These are phyloP conservation scores for Tricholoma flavovirens DNA, from an alignment of 768 basidiomycete species.

Conservation along the genomic window DNA sequence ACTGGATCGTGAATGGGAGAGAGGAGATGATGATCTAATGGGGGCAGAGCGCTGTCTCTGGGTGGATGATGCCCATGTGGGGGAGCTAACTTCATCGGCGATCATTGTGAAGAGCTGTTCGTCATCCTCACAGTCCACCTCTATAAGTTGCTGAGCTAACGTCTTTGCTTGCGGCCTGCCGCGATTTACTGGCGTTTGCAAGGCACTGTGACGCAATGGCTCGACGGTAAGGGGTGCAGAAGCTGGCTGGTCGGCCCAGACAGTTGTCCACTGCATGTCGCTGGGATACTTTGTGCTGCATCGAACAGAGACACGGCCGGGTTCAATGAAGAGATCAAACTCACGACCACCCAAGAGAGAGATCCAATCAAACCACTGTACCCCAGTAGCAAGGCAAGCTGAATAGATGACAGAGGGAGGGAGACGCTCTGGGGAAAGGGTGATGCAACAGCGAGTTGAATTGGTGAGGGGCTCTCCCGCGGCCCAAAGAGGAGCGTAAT, in stretches of 20 bases:
- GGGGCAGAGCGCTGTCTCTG: slow-evolving; percentile 52
- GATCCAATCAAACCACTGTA: slow-evolving; percentile 84
- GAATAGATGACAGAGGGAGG: slow-evolving; percentile 70
- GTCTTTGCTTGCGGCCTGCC: slow-evolving; percentile 39
- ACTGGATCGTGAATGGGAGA: slow-evolving; percentile 64
- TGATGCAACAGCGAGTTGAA: slow-evolving; percentile 69
- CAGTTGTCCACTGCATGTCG: slow-evolving; percentile 43
- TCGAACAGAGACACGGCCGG: slow-evolving; percentile 70
- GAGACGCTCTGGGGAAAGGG: slow-evolving; percentile 60
- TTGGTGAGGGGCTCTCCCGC: slow-evolving; percentile 59
- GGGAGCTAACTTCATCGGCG: slow-evolving; percentile 62
- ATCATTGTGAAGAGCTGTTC: slow-evolving; percentile 72
- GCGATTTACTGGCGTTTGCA: slow-evolving; percentile 11
- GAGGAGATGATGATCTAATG: slow-evolving; percentile 49
- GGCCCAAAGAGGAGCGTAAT: slow-evolving; percentile 64
- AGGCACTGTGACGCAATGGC: slow-evolving; percentile 17
- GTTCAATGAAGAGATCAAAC: slow-evolving; percentile 79
- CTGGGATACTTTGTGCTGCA: slow-evolving; percentile 32
- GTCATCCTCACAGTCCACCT: slow-evolving; percentile 66
- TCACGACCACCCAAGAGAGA: slow-evolving; percentile 58
- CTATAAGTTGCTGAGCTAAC: slow-evolving; percentile 67
- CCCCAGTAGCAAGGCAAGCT: slow-evolving; percentile 61
- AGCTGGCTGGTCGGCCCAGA: slow-evolving; percentile 61
- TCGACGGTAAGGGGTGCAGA: slow-evolving; percentile 17
- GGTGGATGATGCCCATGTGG: slow-evolving; percentile 66